These are phyloP conservation scores for Cladosporium velox DNA, from an alignment of 2,329 filamentous ascomycete species.

Conservation along the genomic window DNA sequence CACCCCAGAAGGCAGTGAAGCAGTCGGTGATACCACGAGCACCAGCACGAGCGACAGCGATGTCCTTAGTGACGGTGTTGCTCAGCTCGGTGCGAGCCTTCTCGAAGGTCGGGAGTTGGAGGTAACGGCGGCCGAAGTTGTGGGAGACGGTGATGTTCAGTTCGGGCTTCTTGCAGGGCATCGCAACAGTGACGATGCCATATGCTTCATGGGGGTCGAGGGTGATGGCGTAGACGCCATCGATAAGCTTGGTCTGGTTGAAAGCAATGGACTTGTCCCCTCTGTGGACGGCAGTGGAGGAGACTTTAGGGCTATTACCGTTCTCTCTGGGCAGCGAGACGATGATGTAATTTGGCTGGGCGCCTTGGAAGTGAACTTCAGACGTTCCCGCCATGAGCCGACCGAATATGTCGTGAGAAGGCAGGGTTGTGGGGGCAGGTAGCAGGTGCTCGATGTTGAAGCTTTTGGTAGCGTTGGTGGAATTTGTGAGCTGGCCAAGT, in stretches of 20 bases:
- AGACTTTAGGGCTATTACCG: background rate
- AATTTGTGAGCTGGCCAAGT: constrained; percentile 24
- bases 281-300: background rate
- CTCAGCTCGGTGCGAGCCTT: constrained; percentile 32
- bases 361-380: constrained; percentile 24
- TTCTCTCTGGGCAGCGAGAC: constrained; percentile 29
- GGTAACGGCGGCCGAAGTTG: constrained; percentile 32
- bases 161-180: constrained; percentile 27
- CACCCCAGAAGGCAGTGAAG: constrained; percentile 30
- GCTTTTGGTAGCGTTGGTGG: constrained; percentile 24
- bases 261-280: constrained; percentile 21
- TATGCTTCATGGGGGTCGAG: constrained; percentile 32
- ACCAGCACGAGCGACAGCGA: constrained; percentile 29
- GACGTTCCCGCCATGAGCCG: constrained; percentile 6
- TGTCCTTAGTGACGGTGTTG: constrained; percentile 33
- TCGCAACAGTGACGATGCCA: constrained; percentile 29
- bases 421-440: constrained; percentile 22
- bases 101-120: constrained; percentile 31
- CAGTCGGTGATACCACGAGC: constrained; percentile 29
- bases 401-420: constrained; percentile 20
- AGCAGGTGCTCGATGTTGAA: constrained; percentile 34
- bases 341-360: constrained; percentile 32
- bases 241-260: constrained; percentile 33
- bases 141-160: constrained; percentile 28
- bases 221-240: constrained; percentile 33